Percentiles rank a stretch among this genome's conserved stretches.
Evolutionary conservation across 1,284 basidiomycete genomes (phyloP).

Genomic region (Papiliotrema nemorosa): DNA sequence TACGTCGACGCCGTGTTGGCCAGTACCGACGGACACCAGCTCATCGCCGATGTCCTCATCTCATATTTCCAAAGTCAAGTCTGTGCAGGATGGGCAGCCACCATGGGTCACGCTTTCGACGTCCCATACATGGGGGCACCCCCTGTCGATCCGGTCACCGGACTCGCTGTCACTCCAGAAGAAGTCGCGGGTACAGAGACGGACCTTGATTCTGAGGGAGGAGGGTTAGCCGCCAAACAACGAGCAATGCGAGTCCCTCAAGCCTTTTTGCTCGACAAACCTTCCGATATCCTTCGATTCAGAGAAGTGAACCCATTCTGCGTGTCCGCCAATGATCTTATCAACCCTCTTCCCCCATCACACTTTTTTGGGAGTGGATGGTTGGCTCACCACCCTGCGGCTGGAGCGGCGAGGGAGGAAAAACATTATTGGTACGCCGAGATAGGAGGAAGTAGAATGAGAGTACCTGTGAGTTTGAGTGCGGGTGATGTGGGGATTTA

Average conservation of each 20-base stretch:
- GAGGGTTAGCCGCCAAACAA: conserved; percentile 19
- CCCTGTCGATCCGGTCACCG: background rate
- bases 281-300: conserved; percentile 60
- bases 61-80: conserved; percentile 83
- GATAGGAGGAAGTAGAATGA: conserved; percentile 67
- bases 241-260: conserved; percentile 59
- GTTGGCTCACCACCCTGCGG: conserved; percentile 67
- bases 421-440: conserved; percentile 86
- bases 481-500: conserved; percentile 55
- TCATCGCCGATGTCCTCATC: conserved; percentile 78
- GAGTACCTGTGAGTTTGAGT: conserved; percentile 56
- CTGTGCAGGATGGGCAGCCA: conserved; percentile 76
- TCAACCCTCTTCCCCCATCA: conserved; percentile 85
- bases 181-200: conserved; percentile 32
- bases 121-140: conserved; percentile 53
- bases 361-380: conserved; percentile 88
- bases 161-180: background rate
- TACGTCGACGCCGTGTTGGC: conserved; percentile 81
- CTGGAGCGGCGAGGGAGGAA: conserved; percentile 53
- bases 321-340: conserved; percentile 86
- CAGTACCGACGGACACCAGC: conserved; percentile 70
- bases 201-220: conserved; percentile 29
- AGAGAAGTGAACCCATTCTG: conserved; percentile 85
- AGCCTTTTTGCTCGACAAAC: conserved; percentile 68
- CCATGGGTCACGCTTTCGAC: conserved; percentile 61